Conservation (phyloP, 2,329 filamentous ascomycete species). For the Beauveria sp. region DNA sequence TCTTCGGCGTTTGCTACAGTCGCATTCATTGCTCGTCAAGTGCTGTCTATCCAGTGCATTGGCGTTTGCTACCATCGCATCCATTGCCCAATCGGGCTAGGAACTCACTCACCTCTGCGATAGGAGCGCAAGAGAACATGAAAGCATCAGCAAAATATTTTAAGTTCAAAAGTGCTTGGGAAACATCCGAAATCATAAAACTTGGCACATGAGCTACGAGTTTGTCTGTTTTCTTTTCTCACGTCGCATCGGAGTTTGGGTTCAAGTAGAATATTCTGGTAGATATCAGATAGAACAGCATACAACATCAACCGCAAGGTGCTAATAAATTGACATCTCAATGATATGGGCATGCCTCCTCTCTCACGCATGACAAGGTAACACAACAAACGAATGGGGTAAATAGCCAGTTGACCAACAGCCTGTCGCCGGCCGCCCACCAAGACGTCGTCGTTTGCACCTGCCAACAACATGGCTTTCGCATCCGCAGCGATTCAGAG, state of each 20-base stretch:
- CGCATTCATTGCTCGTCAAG: no score
- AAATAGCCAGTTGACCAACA: not conserved
- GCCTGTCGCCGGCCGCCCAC: not conserved
- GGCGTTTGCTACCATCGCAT: not conserved
- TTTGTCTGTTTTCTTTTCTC: slow-evolving; percentile 9
- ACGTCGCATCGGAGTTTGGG: not conserved
- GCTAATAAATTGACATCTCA: not conserved
- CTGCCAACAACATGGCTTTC: not conserved
- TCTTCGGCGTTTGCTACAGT: no score
- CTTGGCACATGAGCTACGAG: slow-evolving; percentile 4
- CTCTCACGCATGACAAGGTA: no score
- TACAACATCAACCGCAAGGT: not conserved
- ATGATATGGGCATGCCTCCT: no score
- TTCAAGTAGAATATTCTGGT: not conserved
- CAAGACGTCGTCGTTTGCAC: not conserved
- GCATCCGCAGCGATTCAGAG: not conserved
- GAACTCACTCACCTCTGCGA: not conserved
- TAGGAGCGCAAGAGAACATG: not conserved
- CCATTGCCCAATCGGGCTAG: not conserved
- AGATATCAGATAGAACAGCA: not conserved
- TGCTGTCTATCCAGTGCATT: no score
- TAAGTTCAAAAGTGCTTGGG: not conserved
- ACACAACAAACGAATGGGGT: no score
- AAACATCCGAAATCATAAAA: no score
- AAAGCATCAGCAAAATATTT: not conserved